Base-by-base conservation (phyloP, 1,284 basidiomycete genomes). In the Pseudozyma thailandica region DNA sequence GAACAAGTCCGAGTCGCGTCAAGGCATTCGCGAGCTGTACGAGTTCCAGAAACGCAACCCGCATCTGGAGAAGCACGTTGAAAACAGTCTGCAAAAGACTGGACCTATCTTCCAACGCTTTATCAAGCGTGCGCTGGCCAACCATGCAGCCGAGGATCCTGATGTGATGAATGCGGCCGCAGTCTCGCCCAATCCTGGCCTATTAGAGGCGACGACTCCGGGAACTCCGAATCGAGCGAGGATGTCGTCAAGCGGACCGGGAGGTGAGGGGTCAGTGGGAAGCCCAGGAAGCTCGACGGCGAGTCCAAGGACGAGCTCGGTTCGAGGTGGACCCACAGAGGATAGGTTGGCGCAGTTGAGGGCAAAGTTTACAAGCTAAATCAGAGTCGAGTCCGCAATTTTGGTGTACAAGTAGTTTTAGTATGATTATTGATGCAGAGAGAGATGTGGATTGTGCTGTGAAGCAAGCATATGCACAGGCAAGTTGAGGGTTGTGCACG, bases 21-120 rank as follows among this genome's bases (percentile, higher is more conserved):
- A 89, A 7, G 93, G 93, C 5, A 94, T 99, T 59, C 94, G 92
- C n/a, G 93, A 94, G 74, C 85, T 99, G 38, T 93, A 98, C 81
- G 90, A 94, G 43, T 98, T 94, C 86, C 85, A 96, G 76, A 95
- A 95, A 84, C 89, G 89, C 27, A 89, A 97, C 79, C 95, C 94
- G 0, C 90, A 93, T 72, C 94, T 94, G 82, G 88, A 90, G 77
- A 85, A 88, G 5, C 90, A 90, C 58, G 92, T 97, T 16, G 92
- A 83, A 51, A 75, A 77, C 37, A 82, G 81, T 65, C 80, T 85
- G 63, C 77, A 84, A 26, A 82, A 80, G 23, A 85, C 84, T 1
- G 84, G 84, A 0, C 82, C 81, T 8, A 84, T 84, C 66, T 85
- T 85, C 76, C 84, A 85, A 60, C 59, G 78, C 0, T 85, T 84